Conservation (phyloP, 1,284 basidiomycete species). For the Wolfiporia cocos region DNA sequence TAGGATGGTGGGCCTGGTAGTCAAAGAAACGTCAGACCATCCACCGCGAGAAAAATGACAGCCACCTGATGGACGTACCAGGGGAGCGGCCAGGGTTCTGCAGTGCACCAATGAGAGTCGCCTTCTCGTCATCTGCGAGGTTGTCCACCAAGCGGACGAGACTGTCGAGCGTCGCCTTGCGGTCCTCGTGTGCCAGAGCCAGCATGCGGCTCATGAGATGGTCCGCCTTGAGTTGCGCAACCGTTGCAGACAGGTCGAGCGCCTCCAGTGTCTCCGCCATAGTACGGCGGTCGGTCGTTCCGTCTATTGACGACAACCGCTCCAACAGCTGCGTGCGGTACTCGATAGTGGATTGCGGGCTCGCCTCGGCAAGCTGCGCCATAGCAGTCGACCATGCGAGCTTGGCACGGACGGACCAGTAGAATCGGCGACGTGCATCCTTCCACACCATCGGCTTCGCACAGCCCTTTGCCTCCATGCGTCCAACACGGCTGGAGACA, state of each 20-base stretch:
- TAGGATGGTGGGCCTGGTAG: conserved; percentile 6
- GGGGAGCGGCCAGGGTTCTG: conserved; percentile 49
- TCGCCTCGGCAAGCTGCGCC: conserved; percentile 50
- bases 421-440: conserved; percentile 89
- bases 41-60: background rate
- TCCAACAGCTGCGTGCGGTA: conserved; percentile 55
- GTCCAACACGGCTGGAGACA: conserved; percentile 73
- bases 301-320: conserved; percentile 49
- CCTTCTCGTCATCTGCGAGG: conserved; percentile 68
- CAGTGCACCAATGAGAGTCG: conserved; percentile 52
- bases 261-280: conserved; percentile 60
- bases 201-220: conserved; percentile 57
- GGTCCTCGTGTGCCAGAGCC: conserved; percentile 59
- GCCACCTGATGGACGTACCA: conserved; percentile 28
- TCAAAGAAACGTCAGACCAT: background rate
- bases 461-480: conserved; percentile 98
- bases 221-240: conserved; percentile 59
- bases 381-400: conserved; percentile 63
- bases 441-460: conserved; percentile 83
- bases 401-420: conserved; percentile 87
- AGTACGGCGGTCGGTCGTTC: conserved; percentile 45
- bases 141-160: conserved; percentile 62
- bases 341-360: conserved; percentile 54
- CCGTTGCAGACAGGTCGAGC: conserved; percentile 55
- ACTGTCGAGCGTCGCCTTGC: conserved; percentile 64